Percentiles rank a stretch among this genome's conserved stretches.
Evolutionary conservation across 306 rosid genomes (phyloP).

Genomic region (Prunus davidiana): DNA sequence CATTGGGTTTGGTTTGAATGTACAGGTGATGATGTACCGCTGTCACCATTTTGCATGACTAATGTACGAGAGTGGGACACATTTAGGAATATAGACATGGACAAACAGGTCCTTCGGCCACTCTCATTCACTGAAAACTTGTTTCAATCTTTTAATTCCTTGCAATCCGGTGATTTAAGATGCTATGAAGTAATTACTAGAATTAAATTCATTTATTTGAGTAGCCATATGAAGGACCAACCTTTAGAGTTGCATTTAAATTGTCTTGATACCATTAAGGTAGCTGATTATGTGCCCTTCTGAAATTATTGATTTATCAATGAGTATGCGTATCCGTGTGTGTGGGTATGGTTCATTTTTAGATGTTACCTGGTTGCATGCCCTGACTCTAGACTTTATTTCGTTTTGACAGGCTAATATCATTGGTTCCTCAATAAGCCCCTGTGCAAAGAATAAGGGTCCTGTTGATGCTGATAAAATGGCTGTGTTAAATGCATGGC

Average conservation of each 20-base stretch:
- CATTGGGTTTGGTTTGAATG: constrained; percentile 32
- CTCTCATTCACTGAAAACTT: not conserved
- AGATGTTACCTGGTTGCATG: not conserved
- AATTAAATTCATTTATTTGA: not conserved
- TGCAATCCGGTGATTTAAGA: not conserved
- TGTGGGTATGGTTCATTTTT: not conserved
- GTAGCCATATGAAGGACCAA: not conserved
- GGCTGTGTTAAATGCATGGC: constrained; percentile 57
- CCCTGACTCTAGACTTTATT: constrained; percentile 17
- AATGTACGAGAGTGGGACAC: constrained; percentile 82
- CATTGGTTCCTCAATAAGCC: constrained; percentile 46
- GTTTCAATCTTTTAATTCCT: not conserved
- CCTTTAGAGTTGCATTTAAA: not conserved
- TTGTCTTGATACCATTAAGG: not conserved
- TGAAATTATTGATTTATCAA: not conserved
- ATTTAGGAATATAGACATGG: constrained; percentile 97
- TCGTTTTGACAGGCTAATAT: constrained; percentile 57
- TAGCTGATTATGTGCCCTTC: not conserved
- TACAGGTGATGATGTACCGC: constrained; percentile 81
- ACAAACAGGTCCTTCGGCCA: constrained; percentile 64
- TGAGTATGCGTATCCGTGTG: not conserved
- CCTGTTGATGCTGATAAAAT: constrained; percentile 56
- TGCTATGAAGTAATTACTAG: not conserved
- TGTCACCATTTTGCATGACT: constrained; percentile 76
- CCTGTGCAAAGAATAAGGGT: constrained; percentile 49